Conservation (phyloP, 495 filamentous ascomycete species). For the Oleoguttula mirabilis region DNA sequence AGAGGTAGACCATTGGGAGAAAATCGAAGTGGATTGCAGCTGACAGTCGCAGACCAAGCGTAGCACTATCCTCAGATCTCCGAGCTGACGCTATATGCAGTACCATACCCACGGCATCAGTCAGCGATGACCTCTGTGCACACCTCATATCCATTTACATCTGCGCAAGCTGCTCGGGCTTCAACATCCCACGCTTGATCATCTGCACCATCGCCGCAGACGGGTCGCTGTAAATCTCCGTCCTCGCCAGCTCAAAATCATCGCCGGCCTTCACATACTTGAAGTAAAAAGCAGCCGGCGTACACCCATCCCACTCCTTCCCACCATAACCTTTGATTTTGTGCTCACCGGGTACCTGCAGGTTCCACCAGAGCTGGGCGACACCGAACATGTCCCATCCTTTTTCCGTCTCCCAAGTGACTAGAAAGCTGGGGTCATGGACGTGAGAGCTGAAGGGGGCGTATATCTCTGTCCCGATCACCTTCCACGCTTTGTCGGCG, state of each 20-base stretch:
- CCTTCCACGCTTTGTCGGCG: slow-evolving; percentile 9
- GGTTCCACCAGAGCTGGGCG: slow-evolving; percentile 8
- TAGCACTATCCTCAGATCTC: too few species aligned
- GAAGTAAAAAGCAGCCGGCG: slow-evolving; percentile 6
- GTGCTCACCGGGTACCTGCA: slow-evolving; percentile 5
- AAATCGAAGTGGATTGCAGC: too few species aligned
- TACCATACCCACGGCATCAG: too few species aligned
- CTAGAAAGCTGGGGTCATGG: slow-evolving; percentile 8
- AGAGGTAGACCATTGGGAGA: too few species aligned
- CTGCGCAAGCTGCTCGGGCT: slow-evolving; percentile 8
- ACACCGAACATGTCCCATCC: slow-evolving; percentile 14
- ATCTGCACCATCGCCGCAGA: slow-evolving; percentile 7
- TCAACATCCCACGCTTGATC: slow-evolving; percentile 16
- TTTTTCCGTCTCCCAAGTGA: slow-evolving; percentile 7
- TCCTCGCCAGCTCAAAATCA: slow-evolving; percentile 7
- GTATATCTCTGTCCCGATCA: slow-evolving; percentile 7
- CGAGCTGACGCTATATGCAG: too few species aligned
- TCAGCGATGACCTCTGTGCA: too few species aligned
- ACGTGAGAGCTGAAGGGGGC: slow-evolving; percentile 10
- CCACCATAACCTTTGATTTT: slow-evolving; percentile 8
- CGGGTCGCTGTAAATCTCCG: slow-evolving; percentile 14
- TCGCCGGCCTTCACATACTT: slow-evolving; percentile 5
- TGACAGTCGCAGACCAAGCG: too few species aligned
- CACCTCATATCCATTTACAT: too few species aligned
- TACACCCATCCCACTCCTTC: slow-evolving; percentile 14